Percentiles rank a stretch among this genome's conserved stretches.
Evolutionary conservation across 306 rosid genomes (phyloP).

Genomic region (Medicago truncatula): MtrunA17r5.0-ANR NC_053044.1:32311001-32311500

Average conservation of each 20-base stretch:
- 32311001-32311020: background rate
- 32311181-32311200: background rate
- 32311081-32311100: background rate
- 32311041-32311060: background rate
- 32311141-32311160: background rate
- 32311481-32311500: constrained; percentile 14
- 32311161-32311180: background rate
- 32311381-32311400: background rate
- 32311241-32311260: background rate
- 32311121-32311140: background rate
- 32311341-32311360: constrained; percentile 12
- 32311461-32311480: background rate
- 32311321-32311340: background rate
- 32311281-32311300: background rate
- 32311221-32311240: background rate
- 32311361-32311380: background rate
- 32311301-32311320: background rate
- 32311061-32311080: constrained; percentile 3
- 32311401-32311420: background rate
- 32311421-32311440: background rate
- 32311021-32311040: background rate
- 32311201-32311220: background rate
- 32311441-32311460: background rate
- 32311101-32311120: background rate
- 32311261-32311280: background rate